Evolutionary conservation across 805 yeast genomes (phyloP).

Genomic region (Candida xyloterini): DNA sequence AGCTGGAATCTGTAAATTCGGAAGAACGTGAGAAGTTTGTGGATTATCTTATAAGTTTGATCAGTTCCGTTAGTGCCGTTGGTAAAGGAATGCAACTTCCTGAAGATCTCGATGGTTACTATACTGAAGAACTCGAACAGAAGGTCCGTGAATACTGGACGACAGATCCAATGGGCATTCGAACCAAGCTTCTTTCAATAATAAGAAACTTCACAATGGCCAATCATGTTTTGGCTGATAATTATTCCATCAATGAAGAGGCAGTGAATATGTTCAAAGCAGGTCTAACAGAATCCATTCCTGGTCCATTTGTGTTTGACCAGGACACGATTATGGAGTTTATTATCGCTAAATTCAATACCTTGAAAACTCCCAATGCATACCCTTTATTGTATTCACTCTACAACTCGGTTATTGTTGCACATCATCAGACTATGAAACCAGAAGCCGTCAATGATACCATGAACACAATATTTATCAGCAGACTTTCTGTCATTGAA

Average conservation of each 20-base stretch:
- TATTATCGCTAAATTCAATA: slow-evolving; percentile 33
- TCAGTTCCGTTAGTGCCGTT: slow-evolving; percentile 63
- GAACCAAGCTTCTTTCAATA: slow-evolving; percentile 39
- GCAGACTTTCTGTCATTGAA: slow-evolving; percentile 35
- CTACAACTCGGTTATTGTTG: slow-evolving; percentile 42
- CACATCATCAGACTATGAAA: slow-evolving; percentile 34
- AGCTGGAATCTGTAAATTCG: slow-evolving; percentile 11
- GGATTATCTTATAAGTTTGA: slow-evolving; percentile 53
- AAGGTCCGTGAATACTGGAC: slow-evolving; percentile 43
- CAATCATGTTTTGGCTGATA: slow-evolving; percentile 36
- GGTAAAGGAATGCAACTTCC: slow-evolving; percentile 68
- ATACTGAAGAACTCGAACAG: slow-evolving; percentile 32
- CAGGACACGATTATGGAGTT: slow-evolving; percentile 40
- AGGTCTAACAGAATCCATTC: slow-evolving; percentile 60
- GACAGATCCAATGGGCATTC: slow-evolving; percentile 45
- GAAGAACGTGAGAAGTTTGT: slow-evolving; percentile 28
- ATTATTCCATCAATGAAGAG: slow-evolving; percentile 55
- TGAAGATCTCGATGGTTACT: slow-evolving; percentile 45
- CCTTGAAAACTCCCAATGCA: slow-evolving; percentile 29
- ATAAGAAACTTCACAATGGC: slow-evolving; percentile 43
- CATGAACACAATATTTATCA: slow-evolving; percentile 38
- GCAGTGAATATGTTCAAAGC: slow-evolving; percentile 59
- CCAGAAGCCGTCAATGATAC: slow-evolving; percentile 36
- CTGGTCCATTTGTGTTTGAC: slow-evolving; percentile 65
- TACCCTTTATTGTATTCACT: slow-evolving; percentile 45